Percentiles rank a stretch among this genome's conserved stretches.
phyloP scores from a whole-genome alignment of 192 early-diverging fungal species.

The Gonapodya sp. region DNA sequence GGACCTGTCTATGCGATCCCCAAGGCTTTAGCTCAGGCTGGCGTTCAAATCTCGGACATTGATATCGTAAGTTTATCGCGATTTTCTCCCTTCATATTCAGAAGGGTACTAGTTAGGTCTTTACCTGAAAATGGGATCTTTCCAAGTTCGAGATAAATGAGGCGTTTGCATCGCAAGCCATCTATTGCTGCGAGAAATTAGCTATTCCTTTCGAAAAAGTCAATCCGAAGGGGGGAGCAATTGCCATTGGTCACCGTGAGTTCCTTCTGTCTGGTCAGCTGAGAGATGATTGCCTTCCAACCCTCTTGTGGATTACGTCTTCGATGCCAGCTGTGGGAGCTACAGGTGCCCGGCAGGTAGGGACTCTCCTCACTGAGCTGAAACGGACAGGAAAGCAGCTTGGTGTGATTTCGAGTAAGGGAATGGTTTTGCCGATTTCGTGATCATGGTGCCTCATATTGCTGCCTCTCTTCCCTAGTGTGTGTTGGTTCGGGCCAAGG shows the following conservation, averaged over 20 bases:
- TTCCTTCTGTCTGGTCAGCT: constrained; percentile 54
- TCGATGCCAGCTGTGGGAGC: constrained; percentile 21
- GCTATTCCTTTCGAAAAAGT: constrained; percentile 81
- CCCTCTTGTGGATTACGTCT: constrained; percentile 6
- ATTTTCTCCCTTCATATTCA: no score
- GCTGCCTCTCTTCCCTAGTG: background rate
- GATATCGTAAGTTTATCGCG: constrained; percentile 55
- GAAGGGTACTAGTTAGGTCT: background rate
- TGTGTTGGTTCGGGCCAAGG: background rate
- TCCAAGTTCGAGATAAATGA: constrained; percentile 63
- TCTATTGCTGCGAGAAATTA: constrained; percentile 83
- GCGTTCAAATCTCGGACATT: constrained; percentile 64
- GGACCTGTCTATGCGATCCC: constrained; percentile 95
- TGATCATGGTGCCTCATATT: constrained; percentile 45
- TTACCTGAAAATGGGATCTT: background rate
- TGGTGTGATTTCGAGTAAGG: constrained; percentile 62
- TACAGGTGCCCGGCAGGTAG: constrained; percentile 94
- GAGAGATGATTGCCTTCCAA: background rate
- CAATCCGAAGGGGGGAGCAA: constrained; percentile 97
- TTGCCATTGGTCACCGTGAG: constrained; percentile 83
- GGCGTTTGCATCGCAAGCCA: constrained; percentile 95
- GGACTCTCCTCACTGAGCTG: constrained; percentile 87
- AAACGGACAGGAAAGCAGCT: constrained; percentile 73
- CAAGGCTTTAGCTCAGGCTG: constrained; percentile 67
- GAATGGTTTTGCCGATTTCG: constrained; percentile 65